Conservation (phyloP, 2,329 filamentous ascomycete species). For the Penicillium carneum region DNA sequence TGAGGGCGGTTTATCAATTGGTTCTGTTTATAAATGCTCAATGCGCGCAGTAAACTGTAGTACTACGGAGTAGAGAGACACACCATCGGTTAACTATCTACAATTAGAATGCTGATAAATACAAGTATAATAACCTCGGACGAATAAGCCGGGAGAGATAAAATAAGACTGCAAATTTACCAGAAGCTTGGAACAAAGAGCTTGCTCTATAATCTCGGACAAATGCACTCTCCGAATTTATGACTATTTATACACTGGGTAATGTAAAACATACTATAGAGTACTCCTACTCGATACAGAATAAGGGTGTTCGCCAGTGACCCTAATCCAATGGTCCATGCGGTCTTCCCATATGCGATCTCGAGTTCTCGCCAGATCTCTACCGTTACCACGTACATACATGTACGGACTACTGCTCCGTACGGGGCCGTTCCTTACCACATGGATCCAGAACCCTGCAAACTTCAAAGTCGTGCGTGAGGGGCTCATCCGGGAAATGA, state of each 20-base stretch:
- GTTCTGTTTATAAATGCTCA: not conserved
- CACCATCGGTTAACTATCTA: not conserved
- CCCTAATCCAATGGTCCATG: not conserved
- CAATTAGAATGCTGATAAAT: not conserved
- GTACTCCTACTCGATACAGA: not conserved
- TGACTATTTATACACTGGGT: not conserved
- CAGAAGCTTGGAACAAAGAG: not conserved
- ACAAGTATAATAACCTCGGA: not conserved
- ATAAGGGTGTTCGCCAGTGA: not conserved
- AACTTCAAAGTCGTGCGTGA: constrained; percentile 12
- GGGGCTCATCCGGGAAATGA: constrained; percentile 12
- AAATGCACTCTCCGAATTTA: not conserved
- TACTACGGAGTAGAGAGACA: not conserved
- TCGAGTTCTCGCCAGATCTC: not conserved
- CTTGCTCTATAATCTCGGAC: not conserved
- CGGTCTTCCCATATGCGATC: not conserved
- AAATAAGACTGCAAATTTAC: not conserved
- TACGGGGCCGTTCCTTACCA: constrained; percentile 5
- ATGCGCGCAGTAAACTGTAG: no score
- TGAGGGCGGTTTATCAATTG: no score
- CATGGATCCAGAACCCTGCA: constrained; percentile 6
- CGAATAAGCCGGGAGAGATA: not conserved
- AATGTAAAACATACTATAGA: not conserved
- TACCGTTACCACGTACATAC: not conserved
- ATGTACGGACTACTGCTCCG: not conserved